phyloP scores from a whole-genome alignment of 495 filamentous ascomycete genomes.

The Xylaria grammica region DNA sequence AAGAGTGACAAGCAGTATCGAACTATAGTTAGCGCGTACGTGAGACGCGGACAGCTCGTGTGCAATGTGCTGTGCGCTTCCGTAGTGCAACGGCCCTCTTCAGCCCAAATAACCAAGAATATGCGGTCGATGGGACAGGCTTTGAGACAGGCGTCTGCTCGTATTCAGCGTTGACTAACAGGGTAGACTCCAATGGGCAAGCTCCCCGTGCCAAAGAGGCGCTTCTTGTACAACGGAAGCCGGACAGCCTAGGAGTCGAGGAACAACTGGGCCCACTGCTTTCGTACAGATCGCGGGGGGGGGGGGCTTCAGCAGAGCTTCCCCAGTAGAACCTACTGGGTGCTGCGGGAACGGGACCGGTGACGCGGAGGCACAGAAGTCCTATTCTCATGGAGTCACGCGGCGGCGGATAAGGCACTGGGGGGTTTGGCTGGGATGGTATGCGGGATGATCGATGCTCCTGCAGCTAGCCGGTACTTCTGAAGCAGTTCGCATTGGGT shows the following conservation, averaged over 20 bases:
- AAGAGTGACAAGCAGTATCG: constrained; percentile 25
- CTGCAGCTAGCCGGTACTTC: constrained; percentile 44
- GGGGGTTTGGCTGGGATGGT: constrained; percentile 41
- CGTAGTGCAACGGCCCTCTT: constrained; percentile 40
- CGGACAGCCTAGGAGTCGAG: constrained; percentile 32
- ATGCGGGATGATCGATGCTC: constrained; percentile 45
- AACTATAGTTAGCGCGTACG: constrained; percentile 38
- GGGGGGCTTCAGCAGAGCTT: constrained; percentile 38
- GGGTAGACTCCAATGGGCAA: constrained; percentile 50
- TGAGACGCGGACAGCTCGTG: constrained; percentile 36
- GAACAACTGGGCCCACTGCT: constrained; percentile 35
- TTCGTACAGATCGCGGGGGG: constrained; percentile 43
- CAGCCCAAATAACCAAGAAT: constrained; percentile 34
- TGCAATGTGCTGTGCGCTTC: constrained; percentile 41
- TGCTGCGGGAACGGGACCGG: constrained; percentile 35
- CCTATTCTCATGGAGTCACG: constrained; percentile 47
- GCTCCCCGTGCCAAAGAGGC: constrained; percentile 49
- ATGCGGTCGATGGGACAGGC: constrained; percentile 23
- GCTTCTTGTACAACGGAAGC: constrained; percentile 49
- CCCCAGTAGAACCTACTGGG: constrained; percentile 23
- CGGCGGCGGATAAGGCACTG: constrained; percentile 54
- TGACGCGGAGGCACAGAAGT: constrained; percentile 36
- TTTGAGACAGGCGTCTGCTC: constrained; percentile 33
- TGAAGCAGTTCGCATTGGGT: constrained; percentile 44
- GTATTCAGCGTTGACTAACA: constrained; percentile 39